Evolutionary conservation across 495 filamentous ascomycete species (phyloP).

Genomic region (Neurospora tetrasperma): DNA sequence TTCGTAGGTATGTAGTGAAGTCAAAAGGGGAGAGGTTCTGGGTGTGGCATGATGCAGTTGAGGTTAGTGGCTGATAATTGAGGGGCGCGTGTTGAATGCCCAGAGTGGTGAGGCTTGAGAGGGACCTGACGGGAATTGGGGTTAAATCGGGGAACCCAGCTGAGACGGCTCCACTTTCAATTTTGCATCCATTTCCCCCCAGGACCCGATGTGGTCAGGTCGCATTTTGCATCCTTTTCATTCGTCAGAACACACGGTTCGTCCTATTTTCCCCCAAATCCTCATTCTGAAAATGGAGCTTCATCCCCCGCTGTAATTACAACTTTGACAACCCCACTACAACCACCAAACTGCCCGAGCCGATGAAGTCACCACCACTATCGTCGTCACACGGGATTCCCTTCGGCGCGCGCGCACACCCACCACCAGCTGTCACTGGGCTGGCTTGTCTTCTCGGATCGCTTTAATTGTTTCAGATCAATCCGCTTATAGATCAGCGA

Average conservation of each 20-base stretch:
- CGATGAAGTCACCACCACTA: not conserved
- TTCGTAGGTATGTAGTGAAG: no score
- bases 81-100: not conserved
- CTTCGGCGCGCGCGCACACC: not conserved
- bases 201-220: not conserved
- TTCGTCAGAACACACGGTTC: not conserved
- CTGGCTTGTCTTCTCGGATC: not conserved
- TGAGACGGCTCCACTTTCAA: not conserved
- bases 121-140: no score
- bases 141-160: no score
- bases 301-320: not conserved
- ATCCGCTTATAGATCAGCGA: not conserved
- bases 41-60: not conserved
- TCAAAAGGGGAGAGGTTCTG: not conserved
- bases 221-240: not conserved
- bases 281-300: not conserved
- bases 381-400: not conserved
- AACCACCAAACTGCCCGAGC: not conserved
- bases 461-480: not conserved
- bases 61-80: no score
- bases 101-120: not conserved
- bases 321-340: not conserved
- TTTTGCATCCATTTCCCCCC: not conserved
- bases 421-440: not conserved
- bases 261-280: not conserved